phyloP scores from a whole-genome alignment of 2,329 filamentous ascomycete species.

The Colletotrichum gloeosporioides region DNA sequence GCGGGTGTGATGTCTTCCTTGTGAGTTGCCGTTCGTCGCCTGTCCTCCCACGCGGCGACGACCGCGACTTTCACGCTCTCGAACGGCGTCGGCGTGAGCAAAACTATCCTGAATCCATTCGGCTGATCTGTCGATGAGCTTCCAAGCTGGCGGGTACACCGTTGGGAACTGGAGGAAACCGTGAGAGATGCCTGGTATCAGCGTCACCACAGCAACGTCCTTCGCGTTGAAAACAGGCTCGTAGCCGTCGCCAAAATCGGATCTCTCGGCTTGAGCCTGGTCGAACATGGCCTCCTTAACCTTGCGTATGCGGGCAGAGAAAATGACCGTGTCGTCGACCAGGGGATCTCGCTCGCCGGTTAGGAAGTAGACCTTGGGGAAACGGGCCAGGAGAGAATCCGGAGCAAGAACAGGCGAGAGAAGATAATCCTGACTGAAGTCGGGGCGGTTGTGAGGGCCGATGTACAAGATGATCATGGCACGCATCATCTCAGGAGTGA shows the following conservation, averaged over 20 bases:
- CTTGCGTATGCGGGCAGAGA: slow-evolving; percentile 85
- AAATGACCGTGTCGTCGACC: slow-evolving; percentile 96
- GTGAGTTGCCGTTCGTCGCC: slow-evolving; percentile 9
- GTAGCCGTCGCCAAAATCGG: slow-evolving; percentile 34
- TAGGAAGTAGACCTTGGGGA: slow-evolving; percentile 92
- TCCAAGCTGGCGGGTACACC: slow-evolving; percentile 90
- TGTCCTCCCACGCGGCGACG: background rate
- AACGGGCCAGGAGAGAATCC: slow-evolving; percentile 80
- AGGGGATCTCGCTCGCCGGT: slow-evolving; percentile 95
- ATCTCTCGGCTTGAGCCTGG: slow-evolving; percentile 37
- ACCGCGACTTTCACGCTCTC: slow-evolving; percentile 21
- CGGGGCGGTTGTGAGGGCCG: slow-evolving; percentile 88
- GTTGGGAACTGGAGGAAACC: slow-evolving; percentile 92
- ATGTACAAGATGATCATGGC: slow-evolving; percentile 99
- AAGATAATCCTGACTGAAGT: slow-evolving; percentile 90
- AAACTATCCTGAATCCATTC: slow-evolving; percentile 86
- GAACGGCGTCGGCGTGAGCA: slow-evolving; percentile 49
- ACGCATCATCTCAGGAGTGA: slow-evolving; percentile 98
- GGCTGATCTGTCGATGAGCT: slow-evolving; percentile 79
- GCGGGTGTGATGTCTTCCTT: slow-evolving; percentile 35
- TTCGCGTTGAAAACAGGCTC: slow-evolving; percentile 70
- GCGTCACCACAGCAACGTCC: slow-evolving; percentile 79
- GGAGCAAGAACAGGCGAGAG: slow-evolving; percentile 90
- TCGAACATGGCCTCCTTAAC: slow-evolving; percentile 66
- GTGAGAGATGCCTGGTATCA: slow-evolving; percentile 90